A percentile compares a stretch with the other conserved stretches of the same genome.
Conservation (phyloP, 2,329 filamentous ascomycete genomes). For the Septoria linicola region DNA sequence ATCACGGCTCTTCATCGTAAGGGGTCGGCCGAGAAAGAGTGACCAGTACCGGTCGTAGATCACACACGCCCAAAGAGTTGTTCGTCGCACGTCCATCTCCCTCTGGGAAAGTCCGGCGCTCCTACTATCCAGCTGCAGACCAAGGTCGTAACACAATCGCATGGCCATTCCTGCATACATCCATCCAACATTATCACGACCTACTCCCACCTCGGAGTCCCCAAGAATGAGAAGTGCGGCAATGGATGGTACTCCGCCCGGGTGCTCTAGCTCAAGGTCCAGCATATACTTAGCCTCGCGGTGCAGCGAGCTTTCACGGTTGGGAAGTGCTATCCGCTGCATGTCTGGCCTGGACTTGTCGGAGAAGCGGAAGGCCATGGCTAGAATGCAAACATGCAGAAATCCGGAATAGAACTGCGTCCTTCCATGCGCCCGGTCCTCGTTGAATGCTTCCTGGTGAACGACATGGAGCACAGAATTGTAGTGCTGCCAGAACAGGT, state of each 20-base stretch:
- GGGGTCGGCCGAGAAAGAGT: constrained; percentile 31
- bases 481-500: constrained; percentile 32
- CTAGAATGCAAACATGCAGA: constrained; percentile 31
- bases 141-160: constrained; percentile 30
- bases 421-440: constrained; percentile 26
- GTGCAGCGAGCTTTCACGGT: constrained; percentile 30
- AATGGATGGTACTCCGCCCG: constrained; percentile 30
- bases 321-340: constrained; percentile 27
- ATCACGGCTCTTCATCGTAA: constrained; percentile 31
- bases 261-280: constrained; percentile 30
- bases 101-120: constrained; percentile 26
- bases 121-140: constrained; percentile 31
- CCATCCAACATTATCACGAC: constrained; percentile 32
- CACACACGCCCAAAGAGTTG: constrained; percentile 33
- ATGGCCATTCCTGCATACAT: constrained; percentile 34
- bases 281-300: constrained; percentile 32
- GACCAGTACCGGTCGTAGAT: constrained; percentile 33
- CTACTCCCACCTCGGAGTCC: constrained; percentile 29
- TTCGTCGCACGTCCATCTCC: constrained; percentile 30
- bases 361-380: constrained; percentile 30
- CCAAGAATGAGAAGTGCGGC: constrained; percentile 30
- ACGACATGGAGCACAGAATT: constrained; percentile 31
- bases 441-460: constrained; percentile 30
- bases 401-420: constrained; percentile 32
- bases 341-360: constrained; percentile 30